phyloP scores from a whole-genome alignment of 2,329 filamentous ascomycete genomes.

The Ceratocystis ficicola region DNA sequence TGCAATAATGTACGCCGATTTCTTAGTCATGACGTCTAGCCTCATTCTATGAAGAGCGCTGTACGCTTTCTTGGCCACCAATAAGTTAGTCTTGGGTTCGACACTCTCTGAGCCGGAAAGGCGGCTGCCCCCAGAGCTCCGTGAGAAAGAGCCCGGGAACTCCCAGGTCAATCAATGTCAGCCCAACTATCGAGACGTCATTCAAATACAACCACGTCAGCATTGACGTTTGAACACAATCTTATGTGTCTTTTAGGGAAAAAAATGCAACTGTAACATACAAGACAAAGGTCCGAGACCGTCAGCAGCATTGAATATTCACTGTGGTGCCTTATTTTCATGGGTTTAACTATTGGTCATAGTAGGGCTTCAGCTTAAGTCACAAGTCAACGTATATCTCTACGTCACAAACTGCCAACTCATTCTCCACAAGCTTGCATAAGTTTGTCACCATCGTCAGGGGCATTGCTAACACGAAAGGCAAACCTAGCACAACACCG shows the following conservation, averaged over 20 bases:
- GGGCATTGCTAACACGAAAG: too few species aligned
- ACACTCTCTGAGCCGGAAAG: conserved; percentile 47
- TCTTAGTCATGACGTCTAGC: conserved; percentile 51
- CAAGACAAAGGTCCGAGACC: too few species aligned
- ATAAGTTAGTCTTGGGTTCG: conserved; percentile 50
- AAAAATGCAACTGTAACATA: too few species aligned
- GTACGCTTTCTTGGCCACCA: conserved; percentile 62
- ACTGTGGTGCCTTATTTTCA: not conserved
- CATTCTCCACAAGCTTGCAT: too few species aligned
- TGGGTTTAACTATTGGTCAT: too few species aligned
- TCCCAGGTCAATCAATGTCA: conserved; percentile 2
- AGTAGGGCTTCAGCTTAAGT: too few species aligned
- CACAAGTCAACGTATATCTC: too few species aligned
- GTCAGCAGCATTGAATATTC: not conserved
- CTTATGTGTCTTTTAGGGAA: not conserved
- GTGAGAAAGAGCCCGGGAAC: conserved; percentile 5
- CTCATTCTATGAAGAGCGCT: conserved; percentile 52
- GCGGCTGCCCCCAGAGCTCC: conserved; percentile 30
- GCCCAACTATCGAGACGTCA: not conserved
- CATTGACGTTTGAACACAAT: not conserved
- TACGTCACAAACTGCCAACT: too few species aligned
- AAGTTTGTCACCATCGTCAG: too few species aligned
- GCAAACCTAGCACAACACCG: too few species aligned
- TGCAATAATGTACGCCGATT: conserved; percentile 50
- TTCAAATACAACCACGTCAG: not conserved